A percentile compares a stretch with the other conserved stretches of the same genome.
Conservation (phyloP, 116 monocot genomes). For the Cymodocea nodosa region DNA sequence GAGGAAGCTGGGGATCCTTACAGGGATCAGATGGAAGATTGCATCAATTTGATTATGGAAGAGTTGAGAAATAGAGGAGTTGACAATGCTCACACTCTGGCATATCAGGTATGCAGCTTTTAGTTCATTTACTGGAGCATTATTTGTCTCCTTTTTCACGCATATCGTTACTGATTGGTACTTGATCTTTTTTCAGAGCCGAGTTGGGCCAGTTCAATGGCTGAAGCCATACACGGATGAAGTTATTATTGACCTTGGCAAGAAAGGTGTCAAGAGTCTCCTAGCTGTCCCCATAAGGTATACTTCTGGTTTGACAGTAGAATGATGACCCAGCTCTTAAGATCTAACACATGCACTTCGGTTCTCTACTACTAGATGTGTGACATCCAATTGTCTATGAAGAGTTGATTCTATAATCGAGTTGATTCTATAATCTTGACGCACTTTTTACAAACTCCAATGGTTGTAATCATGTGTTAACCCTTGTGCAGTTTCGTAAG, state of each 20-base stretch:
- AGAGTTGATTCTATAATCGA: no score
- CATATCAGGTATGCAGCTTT: conserved; percentile 63
- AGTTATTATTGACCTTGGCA: conserved; percentile 37
- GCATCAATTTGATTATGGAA: conserved; percentile 68
- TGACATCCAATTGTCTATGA: no score
- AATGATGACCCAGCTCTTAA: no score
- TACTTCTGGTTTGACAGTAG: not conserved
- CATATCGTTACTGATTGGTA: no score
- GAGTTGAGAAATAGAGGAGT: conserved; percentile 82
- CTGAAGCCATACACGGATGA: conserved; percentile 44
- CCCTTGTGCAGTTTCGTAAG: conserved; percentile 48
- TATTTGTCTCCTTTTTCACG: not conserved
- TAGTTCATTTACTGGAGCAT: not conserved
- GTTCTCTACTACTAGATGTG: no score
- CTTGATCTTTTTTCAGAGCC: conserved; percentile 19
- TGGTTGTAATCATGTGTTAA: no score
- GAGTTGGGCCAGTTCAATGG: conserved; percentile 51
- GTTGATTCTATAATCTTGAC: no score
- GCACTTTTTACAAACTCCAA: no score
- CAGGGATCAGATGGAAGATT: conserved; percentile 94
- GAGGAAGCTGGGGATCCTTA: conserved; percentile 92
- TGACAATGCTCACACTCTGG: conserved; percentile 60
- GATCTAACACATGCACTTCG: not conserved
- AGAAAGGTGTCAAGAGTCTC: conserved; percentile 40
- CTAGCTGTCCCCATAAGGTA: conserved; percentile 44